Evolutionary conservation across 169 alveolate genomes (phyloP).

Genomic region (Sarcocystis neurona): DNA sequence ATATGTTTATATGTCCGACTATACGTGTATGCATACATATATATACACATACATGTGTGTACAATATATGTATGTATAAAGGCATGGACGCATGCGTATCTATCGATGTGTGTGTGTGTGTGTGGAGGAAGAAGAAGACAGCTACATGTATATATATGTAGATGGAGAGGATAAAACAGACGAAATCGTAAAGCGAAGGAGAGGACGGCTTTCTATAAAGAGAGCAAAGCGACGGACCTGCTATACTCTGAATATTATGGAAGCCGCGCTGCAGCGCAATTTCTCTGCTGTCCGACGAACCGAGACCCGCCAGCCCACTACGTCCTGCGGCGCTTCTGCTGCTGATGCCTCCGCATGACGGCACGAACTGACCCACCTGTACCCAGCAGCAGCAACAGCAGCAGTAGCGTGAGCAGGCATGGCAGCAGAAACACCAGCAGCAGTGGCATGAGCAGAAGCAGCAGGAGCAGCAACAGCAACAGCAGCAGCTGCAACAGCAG

Average conservation of each 20-base stretch:
- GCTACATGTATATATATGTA: not conserved
- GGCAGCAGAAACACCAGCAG: not conserved
- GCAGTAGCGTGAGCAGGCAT: not conserved
- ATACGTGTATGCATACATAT: not conserved
- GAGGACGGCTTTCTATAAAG: not conserved
- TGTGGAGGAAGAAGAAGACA: not conserved
- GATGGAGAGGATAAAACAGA: not conserved
- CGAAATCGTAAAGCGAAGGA: not conserved
- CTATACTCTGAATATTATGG: slow-evolving; percentile 9
- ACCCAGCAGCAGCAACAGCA: slow-evolving; percentile 19
- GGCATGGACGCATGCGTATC: not conserved
- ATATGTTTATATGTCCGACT: not conserved
- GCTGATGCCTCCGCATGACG: not conserved
- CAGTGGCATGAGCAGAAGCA: not conserved
- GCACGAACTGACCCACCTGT: slow-evolving; percentile 42
- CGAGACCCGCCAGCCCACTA: not conserved
- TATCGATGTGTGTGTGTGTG: not conserved
- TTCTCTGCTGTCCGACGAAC: slow-evolving; percentile 2
- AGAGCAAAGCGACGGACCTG: no score
- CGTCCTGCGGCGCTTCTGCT: slow-evolving; percentile 1
- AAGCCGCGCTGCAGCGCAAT: slow-evolving; percentile 7
- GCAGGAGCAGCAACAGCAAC: not conserved
- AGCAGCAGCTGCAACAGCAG: not conserved
- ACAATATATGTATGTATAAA: not conserved
- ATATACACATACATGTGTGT: not conserved